Evolutionary conservation across 805 yeast genomes (phyloP).

Genomic region (Teunomyces cretensis): DNA sequence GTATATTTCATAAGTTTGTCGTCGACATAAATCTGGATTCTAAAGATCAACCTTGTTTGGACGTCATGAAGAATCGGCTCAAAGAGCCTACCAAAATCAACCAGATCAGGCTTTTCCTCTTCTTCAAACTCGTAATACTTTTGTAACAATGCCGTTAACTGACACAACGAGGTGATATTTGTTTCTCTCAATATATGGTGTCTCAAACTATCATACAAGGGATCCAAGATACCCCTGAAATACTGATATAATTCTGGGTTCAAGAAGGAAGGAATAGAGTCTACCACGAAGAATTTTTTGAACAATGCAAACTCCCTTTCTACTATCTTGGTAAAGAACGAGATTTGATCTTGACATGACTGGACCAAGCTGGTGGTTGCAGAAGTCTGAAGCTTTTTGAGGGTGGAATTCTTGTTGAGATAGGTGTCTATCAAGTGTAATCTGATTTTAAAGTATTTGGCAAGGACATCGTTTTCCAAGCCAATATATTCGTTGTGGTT

Average conservation of each 20-base stretch:
- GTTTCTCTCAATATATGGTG: constrained; percentile 67
- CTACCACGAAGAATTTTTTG: constrained; percentile 44
- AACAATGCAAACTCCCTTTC: constrained; percentile 64
- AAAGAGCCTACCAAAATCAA: constrained; percentile 60
- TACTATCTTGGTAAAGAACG: constrained; percentile 58
- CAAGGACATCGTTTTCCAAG: constrained; percentile 61
- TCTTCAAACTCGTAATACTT: constrained; percentile 67
- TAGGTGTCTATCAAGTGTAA: constrained; percentile 45
- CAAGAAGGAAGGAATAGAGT: constrained; percentile 8
- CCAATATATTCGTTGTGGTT: constrained; percentile 60
- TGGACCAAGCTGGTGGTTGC: constrained; percentile 45
- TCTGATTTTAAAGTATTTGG: constrained; percentile 62
- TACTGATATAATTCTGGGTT: constrained; percentile 48
- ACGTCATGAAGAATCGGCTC: constrained; percentile 72
- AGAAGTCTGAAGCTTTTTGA: background rate
- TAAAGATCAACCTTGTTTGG: constrained; percentile 77
- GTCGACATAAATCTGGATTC: constrained; percentile 73
- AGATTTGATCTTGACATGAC: constrained; percentile 59
- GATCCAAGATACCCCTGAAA: constrained; percentile 68
- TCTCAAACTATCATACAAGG: constrained; percentile 71
- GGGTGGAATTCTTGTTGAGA: constrained; percentile 24
- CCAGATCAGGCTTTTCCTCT: constrained; percentile 20
- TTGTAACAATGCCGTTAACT: constrained; percentile 66
- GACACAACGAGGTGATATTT: constrained; percentile 68
- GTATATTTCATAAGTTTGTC: constrained; percentile 63